phyloP scores from a whole-genome alignment of 2,329 filamentous ascomycete genomes.

The Xylariaceae sp. region DNA sequence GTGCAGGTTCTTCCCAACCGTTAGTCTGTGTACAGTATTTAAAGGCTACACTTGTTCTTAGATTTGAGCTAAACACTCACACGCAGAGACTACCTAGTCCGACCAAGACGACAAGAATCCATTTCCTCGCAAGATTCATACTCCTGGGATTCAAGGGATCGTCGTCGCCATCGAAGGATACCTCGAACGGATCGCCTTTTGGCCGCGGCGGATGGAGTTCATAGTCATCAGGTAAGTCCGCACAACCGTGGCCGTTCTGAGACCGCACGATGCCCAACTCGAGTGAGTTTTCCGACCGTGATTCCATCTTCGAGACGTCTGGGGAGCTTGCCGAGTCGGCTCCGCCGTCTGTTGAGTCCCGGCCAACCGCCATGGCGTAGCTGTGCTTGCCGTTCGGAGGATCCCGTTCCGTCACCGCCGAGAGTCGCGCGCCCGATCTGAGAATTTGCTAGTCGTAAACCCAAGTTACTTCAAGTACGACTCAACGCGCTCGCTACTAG shows the following conservation, averaged over 20 bases:
- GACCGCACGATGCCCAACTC: constrained; percentile 17
- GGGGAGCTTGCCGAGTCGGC: not conserved
- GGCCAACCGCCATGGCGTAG: no score
- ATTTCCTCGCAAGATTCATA: constrained; percentile 63
- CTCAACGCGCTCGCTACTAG: no score
- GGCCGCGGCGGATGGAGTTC: constrained; percentile 22
- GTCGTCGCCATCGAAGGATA: constrained; percentile 70
- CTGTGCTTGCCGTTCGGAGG: no score
- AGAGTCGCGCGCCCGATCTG: no score
- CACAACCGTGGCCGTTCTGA: constrained; percentile 26
- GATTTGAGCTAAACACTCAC: constrained; percentile 51
- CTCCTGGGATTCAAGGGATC: constrained; percentile 74
- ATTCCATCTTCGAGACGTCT: no score
- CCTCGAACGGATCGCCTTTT: constrained; percentile 59
- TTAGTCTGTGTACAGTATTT: constrained; percentile 13
- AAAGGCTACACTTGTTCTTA: not conserved
- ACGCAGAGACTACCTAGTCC: constrained; percentile 75
- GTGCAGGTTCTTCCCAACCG: constrained; percentile 63
- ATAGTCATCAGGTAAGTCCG: constrained; percentile 18
- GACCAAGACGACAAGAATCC: constrained; percentile 76
- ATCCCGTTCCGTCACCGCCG: no score
- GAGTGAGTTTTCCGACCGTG: not conserved
- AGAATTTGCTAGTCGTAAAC: no score
- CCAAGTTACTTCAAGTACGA: no score
- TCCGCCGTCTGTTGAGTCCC: constrained; percentile 3